phyloP scores from a whole-genome alignment of 2,329 filamentous ascomycete genomes.

The Aspergillus quadricinctus region DNA sequence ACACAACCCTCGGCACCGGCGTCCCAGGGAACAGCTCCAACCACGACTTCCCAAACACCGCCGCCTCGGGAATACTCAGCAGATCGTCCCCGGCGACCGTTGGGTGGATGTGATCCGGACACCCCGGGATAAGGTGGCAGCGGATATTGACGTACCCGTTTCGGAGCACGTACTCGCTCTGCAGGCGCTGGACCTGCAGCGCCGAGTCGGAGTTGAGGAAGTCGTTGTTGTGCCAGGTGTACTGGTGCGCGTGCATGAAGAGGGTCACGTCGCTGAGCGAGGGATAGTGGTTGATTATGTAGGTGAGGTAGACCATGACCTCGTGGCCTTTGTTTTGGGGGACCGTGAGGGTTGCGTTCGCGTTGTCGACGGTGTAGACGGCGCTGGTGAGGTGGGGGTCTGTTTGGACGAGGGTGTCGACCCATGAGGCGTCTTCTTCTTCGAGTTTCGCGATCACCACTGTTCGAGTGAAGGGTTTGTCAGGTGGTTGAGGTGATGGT shows the following conservation, averaged over 20 bases:
- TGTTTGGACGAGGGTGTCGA: background rate
- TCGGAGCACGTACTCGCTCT: conserved; percentile 38
- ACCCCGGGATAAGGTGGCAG: conserved; percentile 49
- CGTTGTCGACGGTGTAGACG: conserved; percentile 45
- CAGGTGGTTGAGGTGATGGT: background rate
- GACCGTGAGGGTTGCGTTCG: conserved; percentile 37
- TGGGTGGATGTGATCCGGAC: conserved; percentile 45
- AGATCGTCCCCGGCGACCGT: conserved; percentile 9
- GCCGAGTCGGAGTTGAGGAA: conserved; percentile 41
- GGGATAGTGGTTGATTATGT: conserved; percentile 53
- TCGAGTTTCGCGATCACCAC: conserved; percentile 4
- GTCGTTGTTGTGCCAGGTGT: conserved; percentile 50
- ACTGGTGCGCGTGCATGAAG: conserved; percentile 48
- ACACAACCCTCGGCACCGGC: conserved; percentile 35
- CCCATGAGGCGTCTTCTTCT: conserved; percentile 6
- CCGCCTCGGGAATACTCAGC: conserved; percentile 27
- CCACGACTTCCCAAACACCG: conserved; percentile 24
- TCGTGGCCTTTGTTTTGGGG: conserved; percentile 51
- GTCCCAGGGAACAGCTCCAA: conserved; percentile 24
- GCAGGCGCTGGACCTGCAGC: conserved; percentile 41
- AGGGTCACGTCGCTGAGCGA: conserved; percentile 47
- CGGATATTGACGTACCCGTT: conserved; percentile 49
- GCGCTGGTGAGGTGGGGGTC: conserved; percentile 9
- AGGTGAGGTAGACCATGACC: conserved; percentile 52
- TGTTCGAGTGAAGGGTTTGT: background rate